Evolutionary conservation across 192 early-diverging fungal genomes (phyloP).

Genomic region (Kickxella alabastrina): DNA sequence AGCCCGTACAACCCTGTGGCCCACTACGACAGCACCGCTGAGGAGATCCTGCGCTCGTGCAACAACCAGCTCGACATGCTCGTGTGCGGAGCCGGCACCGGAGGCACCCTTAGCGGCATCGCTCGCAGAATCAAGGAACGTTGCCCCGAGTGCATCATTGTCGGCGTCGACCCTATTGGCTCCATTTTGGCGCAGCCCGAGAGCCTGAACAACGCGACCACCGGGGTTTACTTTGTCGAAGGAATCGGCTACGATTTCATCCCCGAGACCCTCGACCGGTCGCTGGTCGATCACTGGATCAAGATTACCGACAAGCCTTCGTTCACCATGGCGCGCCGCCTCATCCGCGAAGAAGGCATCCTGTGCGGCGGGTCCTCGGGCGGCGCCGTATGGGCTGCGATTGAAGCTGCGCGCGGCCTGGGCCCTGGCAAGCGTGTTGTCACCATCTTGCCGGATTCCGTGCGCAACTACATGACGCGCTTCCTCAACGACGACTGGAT

Average conservation of each 20-base stretch:
- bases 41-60: constrained; percentile 75
- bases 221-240: constrained; percentile 86
- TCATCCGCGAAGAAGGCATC: constrained; percentile 96
- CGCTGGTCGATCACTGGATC: constrained; percentile 89
- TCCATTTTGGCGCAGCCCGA: constrained; percentile 93
- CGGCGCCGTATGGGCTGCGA: constrained; percentile 82
- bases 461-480: constrained; percentile 99
- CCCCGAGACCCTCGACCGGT: constrained; percentile 83
- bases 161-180: constrained; percentile 92
- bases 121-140: constrained; percentile 95
- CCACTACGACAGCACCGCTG: constrained; percentile 92
- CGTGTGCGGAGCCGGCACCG: constrained; percentile 91
- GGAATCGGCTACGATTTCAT: constrained; percentile 99
- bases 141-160: constrained; percentile 75
- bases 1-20: constrained; percentile 98
- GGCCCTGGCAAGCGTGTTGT: constrained; percentile 87
- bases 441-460: constrained; percentile 95
- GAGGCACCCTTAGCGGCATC: constrained; percentile 94
- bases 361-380: constrained; percentile 96
- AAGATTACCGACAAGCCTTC: constrained; percentile 95
- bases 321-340: constrained; percentile 91
- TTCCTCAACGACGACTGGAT: constrained; percentile 99
- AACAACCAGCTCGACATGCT: constrained; percentile 93
- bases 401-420: constrained; percentile 79
- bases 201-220: constrained; percentile 63